Evolutionary conservation across 495 filamentous ascomycete species (phyloP).

Genomic region (Hypoxylon perforatum): DNA sequence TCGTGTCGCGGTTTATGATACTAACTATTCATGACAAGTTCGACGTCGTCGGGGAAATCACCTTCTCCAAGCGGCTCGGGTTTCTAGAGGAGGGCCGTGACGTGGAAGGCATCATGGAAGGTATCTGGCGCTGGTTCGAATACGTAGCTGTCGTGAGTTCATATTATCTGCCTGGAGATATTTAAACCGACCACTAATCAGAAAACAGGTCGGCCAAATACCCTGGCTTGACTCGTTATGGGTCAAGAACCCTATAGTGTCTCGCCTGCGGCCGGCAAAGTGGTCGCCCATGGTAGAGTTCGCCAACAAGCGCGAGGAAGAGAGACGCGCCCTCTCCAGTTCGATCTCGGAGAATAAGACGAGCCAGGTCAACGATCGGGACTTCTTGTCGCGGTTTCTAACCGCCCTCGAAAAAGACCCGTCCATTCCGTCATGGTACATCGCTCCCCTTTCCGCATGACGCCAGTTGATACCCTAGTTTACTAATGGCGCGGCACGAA

Average conservation of each 20-base stretch:
- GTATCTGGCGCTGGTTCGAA: conserved; percentile 47
- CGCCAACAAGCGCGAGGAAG: conserved; percentile 6
- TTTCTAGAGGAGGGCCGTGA: conserved; percentile 64
- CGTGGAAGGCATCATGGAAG: conserved; percentile 58
- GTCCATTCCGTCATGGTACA: conserved; percentile 42
- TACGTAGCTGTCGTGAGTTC: conserved; percentile 43
- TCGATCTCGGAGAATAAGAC: neutral
- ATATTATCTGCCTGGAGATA: neutral
- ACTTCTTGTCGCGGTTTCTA: conserved; percentile 21
- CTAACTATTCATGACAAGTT: conserved; percentile 44
- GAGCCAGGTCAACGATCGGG: conserved; percentile 12
- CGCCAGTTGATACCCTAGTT: neutral
- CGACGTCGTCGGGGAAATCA: conserved; percentile 69
- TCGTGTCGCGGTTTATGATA: neutral
- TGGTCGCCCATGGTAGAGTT: conserved; percentile 18
- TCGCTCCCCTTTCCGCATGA: conserved; percentile 7
- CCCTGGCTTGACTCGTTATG: conserved; percentile 51
- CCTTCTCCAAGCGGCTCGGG: conserved; percentile 64
- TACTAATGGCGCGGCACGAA: neutral
- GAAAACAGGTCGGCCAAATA: conserved; percentile 48
- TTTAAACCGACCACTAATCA: neutral
- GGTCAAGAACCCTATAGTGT: conserved; percentile 6
- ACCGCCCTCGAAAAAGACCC: conserved; percentile 31
- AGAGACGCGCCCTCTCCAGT: conserved; percentile 12
- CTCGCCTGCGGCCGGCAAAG: conserved; percentile 11